Percentiles rank a stretch among this genome's conserved stretches.
These are phyloP conservation scores for Fistulifera solaris DNA, from an alignment of 108 stramenopile genomes.

Conservation along the genomic window DNA sequence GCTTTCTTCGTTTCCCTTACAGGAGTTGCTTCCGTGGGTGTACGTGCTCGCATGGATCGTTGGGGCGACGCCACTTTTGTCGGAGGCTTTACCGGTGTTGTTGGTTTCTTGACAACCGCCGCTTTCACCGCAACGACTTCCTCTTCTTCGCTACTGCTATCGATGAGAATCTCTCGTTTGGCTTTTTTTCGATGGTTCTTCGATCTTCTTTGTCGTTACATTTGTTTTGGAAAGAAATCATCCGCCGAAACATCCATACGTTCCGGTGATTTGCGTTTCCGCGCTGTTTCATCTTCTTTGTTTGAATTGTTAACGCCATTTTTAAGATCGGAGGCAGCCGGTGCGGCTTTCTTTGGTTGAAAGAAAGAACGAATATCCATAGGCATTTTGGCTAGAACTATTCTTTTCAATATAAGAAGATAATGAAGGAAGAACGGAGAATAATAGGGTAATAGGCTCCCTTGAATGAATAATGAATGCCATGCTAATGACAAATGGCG, in stretches of 20 bases:
- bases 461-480: too few relatives aligned
- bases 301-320: conserved; percentile 1
- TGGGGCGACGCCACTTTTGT: neutral
- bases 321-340: neutral
- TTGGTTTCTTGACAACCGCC: neutral
- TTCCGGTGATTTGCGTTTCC: neutral
- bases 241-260: neutral
- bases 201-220: conserved; percentile 3
- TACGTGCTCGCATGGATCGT: neutral
- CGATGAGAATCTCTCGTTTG: neutral
- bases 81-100: conserved; percentile 3
- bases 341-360: conserved; percentile 4
- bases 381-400: neutral
- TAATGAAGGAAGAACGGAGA: too few relatives aligned
- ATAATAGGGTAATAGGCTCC: too few relatives aligned
- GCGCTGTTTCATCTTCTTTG: neutral
- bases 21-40: neutral
- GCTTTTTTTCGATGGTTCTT: neutral
- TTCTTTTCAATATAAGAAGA: neutral
- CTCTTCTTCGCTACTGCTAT: neutral
- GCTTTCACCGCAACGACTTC: neutral
- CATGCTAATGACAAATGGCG: too few relatives aligned
- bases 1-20: neutral
- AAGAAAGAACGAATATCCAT: conserved; percentile 16
- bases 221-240: conserved; percentile 4